Evolutionary conservation across 331 rosid species (phyloP), one percentile per base, ranked within the genome.

Genomic region (Telfairia occidentalis): DNA sequence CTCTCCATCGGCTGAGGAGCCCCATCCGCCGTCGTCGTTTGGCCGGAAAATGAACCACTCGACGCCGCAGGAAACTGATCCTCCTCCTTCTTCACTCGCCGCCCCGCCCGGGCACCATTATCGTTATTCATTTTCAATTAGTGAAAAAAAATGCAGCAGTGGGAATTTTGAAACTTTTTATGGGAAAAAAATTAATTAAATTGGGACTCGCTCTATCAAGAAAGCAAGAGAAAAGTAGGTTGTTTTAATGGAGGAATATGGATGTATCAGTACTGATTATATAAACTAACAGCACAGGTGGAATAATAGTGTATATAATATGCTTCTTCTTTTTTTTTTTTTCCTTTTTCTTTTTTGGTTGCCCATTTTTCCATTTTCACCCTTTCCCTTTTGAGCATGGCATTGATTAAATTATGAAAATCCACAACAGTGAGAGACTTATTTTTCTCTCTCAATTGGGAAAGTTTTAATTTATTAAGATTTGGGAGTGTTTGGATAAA

Each of bases 1-100:
- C 92, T 83, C 70, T 85, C 89, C 81, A 81, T 46, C 73, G 97
- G 94, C 76, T 73, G 92, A 34, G 95, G 92, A 26, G 67, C 9
- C n/a, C n/a, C n/a, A n/a, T n/a, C n/a, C 30, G 12, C 60, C 12
- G 1, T 2, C 18, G 75, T 63, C 42, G 29, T n/a, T 11, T 32
- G 64, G 29, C 34, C 80, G 9, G 23, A 80, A 73, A 46, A 76
- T 7, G 79, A 54, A 9, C 75, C 71, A 71, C 83, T 77, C 37
- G 79, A 78, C 60, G 75, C 90, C 34, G 73, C 89, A 0, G 63
- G 42, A 84, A 81, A 55, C 79, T n/a, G n/a, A n/a, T n/a, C n/a
- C n/a, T n/a, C n/a, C n/a, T 81, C 84, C 54, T 85, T 87, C 86
- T 90, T 87, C 77, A 85, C 81, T 80, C 43, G 61, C 13, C n/a